Percentiles rank a stretch among this genome's conserved stretches.
These are phyloP conservation scores for Thielaviopsis cerberus DNA, from an alignment of 2,329 filamentous ascomycete genomes.

Conservation along the genomic window DNA sequence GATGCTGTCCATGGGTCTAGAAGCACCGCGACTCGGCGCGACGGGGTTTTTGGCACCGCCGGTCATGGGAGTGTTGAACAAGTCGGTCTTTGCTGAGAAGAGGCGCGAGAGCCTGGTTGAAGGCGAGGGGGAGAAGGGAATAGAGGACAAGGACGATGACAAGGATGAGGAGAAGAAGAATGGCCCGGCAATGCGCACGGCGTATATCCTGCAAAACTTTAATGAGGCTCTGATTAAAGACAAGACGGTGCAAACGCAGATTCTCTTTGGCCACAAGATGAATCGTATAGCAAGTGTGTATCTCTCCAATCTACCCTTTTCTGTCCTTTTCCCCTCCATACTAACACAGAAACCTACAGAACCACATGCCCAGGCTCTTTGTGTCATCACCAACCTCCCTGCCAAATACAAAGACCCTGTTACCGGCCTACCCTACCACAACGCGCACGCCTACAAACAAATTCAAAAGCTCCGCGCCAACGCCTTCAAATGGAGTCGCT, in stretches of 20 bases:
- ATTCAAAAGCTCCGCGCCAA: constrained; percentile 56
- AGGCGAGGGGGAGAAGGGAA: too few relatives aligned
- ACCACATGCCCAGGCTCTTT: constrained; percentile 37
- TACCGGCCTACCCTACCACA: constrained; percentile 67
- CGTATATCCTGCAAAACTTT: constrained; percentile 43
- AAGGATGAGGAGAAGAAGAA: constrained; percentile 8
- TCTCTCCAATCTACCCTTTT: neutral
- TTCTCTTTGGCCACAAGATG: constrained; percentile 42
- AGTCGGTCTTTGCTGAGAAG: neutral
- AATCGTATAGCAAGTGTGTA: constrained; percentile 34
- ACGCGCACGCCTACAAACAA: constrained; percentile 62
- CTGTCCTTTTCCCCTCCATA: neutral
- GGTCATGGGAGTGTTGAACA: neutral
- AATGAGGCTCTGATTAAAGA: constrained; percentile 37
- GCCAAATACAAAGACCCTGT: constrained; percentile 72
- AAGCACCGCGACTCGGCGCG: constrained; percentile 13
- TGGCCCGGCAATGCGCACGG: constrained; percentile 31
- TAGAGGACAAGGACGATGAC: neutral
- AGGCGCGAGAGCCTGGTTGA: neutral
- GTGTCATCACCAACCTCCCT: constrained; percentile 64
- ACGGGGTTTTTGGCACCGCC: constrained; percentile 14
- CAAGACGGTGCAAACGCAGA: constrained; percentile 36
- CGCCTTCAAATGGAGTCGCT: constrained; percentile 63
- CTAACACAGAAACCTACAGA: constrained; percentile 20
- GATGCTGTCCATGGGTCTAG: constrained; percentile 14